Evolutionary conservation across 1,139 yeast genomes (phyloP), one percentile per base, ranked within the genome.

Genomic region (Debaryomyces coudertii): DNA sequence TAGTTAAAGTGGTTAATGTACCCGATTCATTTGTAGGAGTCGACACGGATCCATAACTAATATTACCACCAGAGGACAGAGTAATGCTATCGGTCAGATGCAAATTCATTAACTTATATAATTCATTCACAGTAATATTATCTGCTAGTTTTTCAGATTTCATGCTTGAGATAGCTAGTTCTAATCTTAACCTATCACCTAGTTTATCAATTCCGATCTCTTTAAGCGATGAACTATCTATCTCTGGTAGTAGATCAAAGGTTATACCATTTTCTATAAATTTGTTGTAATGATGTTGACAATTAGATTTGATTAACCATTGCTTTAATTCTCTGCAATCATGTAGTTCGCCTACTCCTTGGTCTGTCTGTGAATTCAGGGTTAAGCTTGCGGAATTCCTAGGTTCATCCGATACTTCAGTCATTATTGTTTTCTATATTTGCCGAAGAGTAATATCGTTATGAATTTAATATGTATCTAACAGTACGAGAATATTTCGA

Each of bases 181-280:
- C 82, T 7, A 89, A 61, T 28, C 85, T 71, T 29, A 93, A 73
- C 28, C 97, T 71, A 62, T 93, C 98, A 0, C 98, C 98, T 7
- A 93, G 79, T 53, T 82, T 85, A 15, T 55, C 54, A n/a, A 93
- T 68, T 0, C 97, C 97, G 7, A 93, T 63, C 51, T 87, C 95
- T 45, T 77, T 78, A 46, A 93, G 73, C 0, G 90, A 80, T n/a
- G 68, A 73, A 31, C 79, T 74, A 58, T 90, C 97, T 42, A 90
- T 65, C 49, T 82, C 87, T 1, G 82, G 69, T 11, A 88, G 61
- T 5, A 89, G 67, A 41, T 82, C 87, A 37, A 76, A 66, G 0
- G 83, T 76, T 51, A 90, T 79, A 25, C 82, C 86, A 57, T 84
- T 59, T 11, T 72, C 77, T 7, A 66, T 55, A 48, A 75, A 74